Percentiles rank a stretch among this genome's conserved stretches.
These are phyloP conservation scores for Boletus edulis DNA, from an alignment of 768 basidiomycete genomes.

Conservation along the genomic window DNA sequence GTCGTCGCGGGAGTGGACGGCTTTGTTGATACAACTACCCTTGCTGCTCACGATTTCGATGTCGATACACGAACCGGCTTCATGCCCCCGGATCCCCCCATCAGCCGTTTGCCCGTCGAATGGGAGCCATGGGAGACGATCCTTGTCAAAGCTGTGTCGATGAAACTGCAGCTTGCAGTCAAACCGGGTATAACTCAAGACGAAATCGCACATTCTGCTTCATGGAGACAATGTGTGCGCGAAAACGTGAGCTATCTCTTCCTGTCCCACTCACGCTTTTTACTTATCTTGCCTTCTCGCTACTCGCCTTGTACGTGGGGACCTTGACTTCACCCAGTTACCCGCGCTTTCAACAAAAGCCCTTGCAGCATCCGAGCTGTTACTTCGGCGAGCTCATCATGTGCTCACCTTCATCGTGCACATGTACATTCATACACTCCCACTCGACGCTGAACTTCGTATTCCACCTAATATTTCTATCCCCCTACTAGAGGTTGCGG, in stretches of 20 bases:
- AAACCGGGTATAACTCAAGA: conserved; percentile 38
- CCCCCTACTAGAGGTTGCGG: conserved; percentile 71
- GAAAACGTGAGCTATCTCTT: conserved; percentile 37
- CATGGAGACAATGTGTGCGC: conserved; percentile 54
- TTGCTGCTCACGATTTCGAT: conserved; percentile 87
- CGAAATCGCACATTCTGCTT: conserved; percentile 41
- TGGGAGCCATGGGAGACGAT: conserved; percentile 75
- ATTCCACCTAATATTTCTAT: conserved; percentile 72
- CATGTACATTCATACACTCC: conserved; percentile 71
- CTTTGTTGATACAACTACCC: conserved; percentile 52
- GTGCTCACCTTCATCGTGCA: conserved; percentile 74
- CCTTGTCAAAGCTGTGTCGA: conserved; percentile 48
- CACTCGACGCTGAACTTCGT: conserved; percentile 45
- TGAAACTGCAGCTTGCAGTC: conserved; percentile 53
- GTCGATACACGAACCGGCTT: conserved; percentile 91
- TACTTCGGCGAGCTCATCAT: conserved; percentile 69
- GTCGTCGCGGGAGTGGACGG: conserved; percentile 22
- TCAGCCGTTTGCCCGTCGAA: conserved; percentile 52
- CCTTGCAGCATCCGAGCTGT: conserved; percentile 48
- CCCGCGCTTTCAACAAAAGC: conserved; percentile 46
- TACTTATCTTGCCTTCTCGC: neutral
- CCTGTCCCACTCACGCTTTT: neutral
- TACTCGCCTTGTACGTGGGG: neutral
- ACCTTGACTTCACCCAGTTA: conserved; percentile 40
- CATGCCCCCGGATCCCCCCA: conserved; percentile 78